Evolutionary conservation across 495 filamentous ascomycete species (phyloP), one percentile per base, ranked within the genome.

Genomic region (Tuber microsphaerosporum): DNA sequence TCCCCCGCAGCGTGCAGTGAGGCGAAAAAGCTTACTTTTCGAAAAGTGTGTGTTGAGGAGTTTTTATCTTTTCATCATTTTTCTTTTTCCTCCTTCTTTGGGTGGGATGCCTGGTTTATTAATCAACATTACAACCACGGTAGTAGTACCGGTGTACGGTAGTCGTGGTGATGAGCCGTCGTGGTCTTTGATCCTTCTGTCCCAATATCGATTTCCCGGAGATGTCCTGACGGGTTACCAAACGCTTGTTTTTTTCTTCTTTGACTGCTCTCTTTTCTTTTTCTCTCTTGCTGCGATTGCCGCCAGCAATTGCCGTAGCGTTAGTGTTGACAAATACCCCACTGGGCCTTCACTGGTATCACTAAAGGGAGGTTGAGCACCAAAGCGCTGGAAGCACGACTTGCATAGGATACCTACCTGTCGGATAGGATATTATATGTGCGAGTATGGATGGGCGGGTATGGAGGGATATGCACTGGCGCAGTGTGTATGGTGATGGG

Each of bases 11-110:
- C 26, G 26, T 65, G 56, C 56, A 65, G 56, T 16, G 56, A 65
- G 56, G 56, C 56, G 56, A 65, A 65, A 65, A 65, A 65, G 56
- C 56, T 65, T 65, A 65, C 56, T 65, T 65, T 34, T 65, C 26
- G 56, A 31, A 65, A 65, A 65, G 56, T 65, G 56, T 31, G 56
- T 65, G 56, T 65, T 19, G 56, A 14, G 56, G 10, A 14, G n/a
- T 61, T 65, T 65, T 65, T n/a, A n/a, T n/a, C n/a, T n/a, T 34
- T 5, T 6, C 22, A 8, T n/a, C 22, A 1, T 34, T 34, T 65
- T 16, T 34, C 26, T 65, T 34, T 65, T 65, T 16, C 14, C 26
- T 34, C 6, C n/a, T 14, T 1, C 51, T 16, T 34, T 65, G 26
- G 26, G 56, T 65, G 26, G 34, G 10, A 34, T 65, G 26, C 14